phyloP scores from a whole-genome alignment of 148 eudicot species.

The Vaccinium darrowii region DNA sequence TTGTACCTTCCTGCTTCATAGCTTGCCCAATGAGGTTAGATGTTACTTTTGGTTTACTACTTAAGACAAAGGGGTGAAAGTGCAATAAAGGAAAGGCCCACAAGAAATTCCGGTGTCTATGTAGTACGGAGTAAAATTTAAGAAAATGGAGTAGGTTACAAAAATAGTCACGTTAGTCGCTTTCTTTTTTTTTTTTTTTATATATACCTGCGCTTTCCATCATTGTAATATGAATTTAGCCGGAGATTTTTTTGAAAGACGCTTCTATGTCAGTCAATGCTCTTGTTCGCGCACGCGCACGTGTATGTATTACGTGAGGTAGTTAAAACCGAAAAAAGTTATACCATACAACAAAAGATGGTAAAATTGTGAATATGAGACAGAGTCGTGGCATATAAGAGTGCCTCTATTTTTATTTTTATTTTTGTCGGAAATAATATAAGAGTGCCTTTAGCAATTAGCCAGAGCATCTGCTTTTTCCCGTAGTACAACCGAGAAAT shows the following conservation, averaged over 20 bases:
- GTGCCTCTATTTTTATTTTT: too few relatives aligned
- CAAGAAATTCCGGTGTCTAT: neutral
- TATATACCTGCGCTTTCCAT: neutral
- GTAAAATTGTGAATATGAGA: too few relatives aligned
- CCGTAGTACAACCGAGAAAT: neutral
- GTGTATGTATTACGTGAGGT: neutral
- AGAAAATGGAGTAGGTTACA: neutral
- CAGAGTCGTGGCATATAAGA: too few relatives aligned
- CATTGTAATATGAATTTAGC: neutral
- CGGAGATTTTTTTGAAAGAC: neutral
- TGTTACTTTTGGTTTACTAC: neutral
- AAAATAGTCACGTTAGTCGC: too few relatives aligned
- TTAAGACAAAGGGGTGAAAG: neutral
- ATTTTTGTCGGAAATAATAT: too few relatives aligned
- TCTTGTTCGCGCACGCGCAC: neutral
- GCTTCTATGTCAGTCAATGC: neutral
- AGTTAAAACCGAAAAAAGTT: neutral
- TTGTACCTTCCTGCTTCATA: neutral
- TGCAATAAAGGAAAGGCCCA: neutral
- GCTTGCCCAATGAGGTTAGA: too few relatives aligned
- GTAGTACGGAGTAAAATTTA: neutral
- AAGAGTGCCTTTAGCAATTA: too few relatives aligned
- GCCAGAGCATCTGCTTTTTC: neutral
- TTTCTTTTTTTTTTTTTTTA: neutral
- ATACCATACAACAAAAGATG: neutral